These are phyloP conservation scores for Aureobasidium vineae DNA, from an alignment of 2,329 filamentous ascomycete species.

Conservation along the genomic window DNA sequence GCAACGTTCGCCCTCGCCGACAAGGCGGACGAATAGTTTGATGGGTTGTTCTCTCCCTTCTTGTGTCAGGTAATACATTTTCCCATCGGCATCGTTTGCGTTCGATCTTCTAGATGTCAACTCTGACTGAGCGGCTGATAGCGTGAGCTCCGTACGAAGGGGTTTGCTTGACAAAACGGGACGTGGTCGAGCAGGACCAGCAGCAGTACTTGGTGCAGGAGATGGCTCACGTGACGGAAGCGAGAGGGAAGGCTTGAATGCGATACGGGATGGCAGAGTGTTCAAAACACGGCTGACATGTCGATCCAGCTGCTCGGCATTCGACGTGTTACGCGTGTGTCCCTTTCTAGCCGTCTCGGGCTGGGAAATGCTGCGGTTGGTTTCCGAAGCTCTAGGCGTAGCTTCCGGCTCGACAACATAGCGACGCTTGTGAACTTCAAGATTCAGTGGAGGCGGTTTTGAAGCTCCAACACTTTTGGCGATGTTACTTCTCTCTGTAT, in stretches of 20 bases:
- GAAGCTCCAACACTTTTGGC: conserved; percentile 15
- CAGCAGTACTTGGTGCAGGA: background rate
- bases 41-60: conserved; percentile 82
- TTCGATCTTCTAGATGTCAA: background rate
- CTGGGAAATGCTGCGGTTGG: background rate
- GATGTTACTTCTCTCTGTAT: conserved; percentile 25
- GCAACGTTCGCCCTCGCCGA: conserved; percentile 89
- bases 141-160: conserved; percentile 25
- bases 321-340: conserved; percentile 12
- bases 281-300: conserved; percentile 41
- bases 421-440: conserved; percentile 45
- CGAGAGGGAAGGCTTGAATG: conserved; percentile 62
- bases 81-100: conserved; percentile 61
- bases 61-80: conserved; percentile 86
- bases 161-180: background rate
- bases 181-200: background rate
- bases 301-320: conserved; percentile 70
- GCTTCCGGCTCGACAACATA: conserved; percentile 18
- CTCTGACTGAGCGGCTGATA: conserved; percentile 23
- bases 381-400: background rate
- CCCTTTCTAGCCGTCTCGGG: background rate
- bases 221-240: conserved; percentile 36
- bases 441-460: conserved; percentile 44
- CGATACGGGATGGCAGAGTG: conserved; percentile 47
- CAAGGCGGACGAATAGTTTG: conserved; percentile 89